Percentiles rank a stretch among this genome's conserved stretches.
Conservation (phyloP, 2,329 filamentous ascomycete genomes). For the Aureobasidium leucospermi region DNA sequence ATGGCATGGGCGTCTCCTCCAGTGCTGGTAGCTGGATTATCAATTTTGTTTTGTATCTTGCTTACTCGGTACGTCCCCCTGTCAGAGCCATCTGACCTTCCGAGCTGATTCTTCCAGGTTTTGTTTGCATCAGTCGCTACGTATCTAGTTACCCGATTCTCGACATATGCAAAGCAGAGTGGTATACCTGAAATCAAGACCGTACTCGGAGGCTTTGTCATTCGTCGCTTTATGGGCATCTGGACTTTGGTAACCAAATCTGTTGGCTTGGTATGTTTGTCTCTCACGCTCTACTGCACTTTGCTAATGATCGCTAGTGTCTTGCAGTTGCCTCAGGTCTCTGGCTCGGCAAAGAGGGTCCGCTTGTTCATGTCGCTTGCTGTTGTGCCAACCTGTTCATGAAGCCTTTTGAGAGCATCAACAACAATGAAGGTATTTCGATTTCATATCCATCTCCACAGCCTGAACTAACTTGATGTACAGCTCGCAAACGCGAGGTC, state of each 20-base stretch:
- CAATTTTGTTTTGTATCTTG: conserved; percentile 78
- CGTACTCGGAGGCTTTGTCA: conserved; percentile 86
- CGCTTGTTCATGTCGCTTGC: conserved; percentile 90
- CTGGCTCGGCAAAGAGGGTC: conserved; percentile 95
- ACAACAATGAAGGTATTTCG: conserved; percentile 70
- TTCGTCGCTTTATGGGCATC: conserved; percentile 72
- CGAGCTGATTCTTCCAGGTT: conserved; percentile 43
- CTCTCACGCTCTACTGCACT: neutral
- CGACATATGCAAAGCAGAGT: conserved; percentile 83
- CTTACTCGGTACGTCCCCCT: conserved; percentile 62
- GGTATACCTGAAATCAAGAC: conserved; percentile 98
- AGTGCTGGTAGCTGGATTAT: conserved; percentile 68
- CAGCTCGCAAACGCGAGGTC: conserved; percentile 86
- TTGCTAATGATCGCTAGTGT: conserved; percentile 48
- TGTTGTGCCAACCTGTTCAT: conserved; percentile 93
- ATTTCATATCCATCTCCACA: no score
- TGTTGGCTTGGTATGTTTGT: conserved; percentile 62
- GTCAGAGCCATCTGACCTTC: neutral
- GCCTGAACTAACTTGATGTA: neutral
- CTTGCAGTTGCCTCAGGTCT: conserved; percentile 88
- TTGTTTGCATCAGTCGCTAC: conserved; percentile 71
- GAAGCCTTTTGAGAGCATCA: conserved; percentile 75
- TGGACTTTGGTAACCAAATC: conserved; percentile 92
- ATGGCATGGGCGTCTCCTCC: conserved; percentile 60
- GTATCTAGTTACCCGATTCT: conserved; percentile 74